Conservation (phyloP, 2,329 filamentous ascomycete species). For the Ambrosiella beaveri region DNA sequence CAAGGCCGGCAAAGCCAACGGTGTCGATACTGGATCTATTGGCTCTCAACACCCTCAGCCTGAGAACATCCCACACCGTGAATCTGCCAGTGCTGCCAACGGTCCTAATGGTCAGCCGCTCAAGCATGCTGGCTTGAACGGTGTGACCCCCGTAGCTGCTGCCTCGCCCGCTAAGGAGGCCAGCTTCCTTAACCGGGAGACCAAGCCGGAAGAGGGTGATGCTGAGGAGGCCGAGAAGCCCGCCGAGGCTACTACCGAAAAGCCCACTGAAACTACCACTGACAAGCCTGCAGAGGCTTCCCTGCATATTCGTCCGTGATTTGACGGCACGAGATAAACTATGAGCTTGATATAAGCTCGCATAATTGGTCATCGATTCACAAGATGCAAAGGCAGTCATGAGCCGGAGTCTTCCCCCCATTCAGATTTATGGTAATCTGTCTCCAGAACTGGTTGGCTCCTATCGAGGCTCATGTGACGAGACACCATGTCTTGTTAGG, state of each 20-base stretch:
- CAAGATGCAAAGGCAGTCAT: too few relatives aligned
- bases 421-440: background rate
- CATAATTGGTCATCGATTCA: too few relatives aligned
- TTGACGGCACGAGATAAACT: background rate
- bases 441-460: background rate
- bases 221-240: constrained; percentile 7
- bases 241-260: background rate
- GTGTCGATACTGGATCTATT: constrained; percentile 82
- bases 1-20: constrained; percentile 91
- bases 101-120: constrained; percentile 19
- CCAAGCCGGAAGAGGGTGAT: constrained; percentile 32
- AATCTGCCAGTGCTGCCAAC: constrained; percentile 30
- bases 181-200: constrained; percentile 71
- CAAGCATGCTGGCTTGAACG: constrained; percentile 26
- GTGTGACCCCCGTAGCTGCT: constrained; percentile 15
- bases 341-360: background rate
- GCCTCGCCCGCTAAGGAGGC: constrained; percentile 82
- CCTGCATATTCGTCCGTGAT: constrained; percentile 4
- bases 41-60: constrained; percentile 88
- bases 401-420: background rate
- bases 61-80: constrained; percentile 75
- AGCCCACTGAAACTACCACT: background rate
- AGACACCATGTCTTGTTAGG: background rate
- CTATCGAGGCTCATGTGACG: background rate
- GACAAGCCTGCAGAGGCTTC: background rate